Evolutionary conservation across 2,329 filamentous ascomycete genomes (phyloP), one percentile per base, ranked within the genome.

Genomic region (Cercospora brassicicola): DNA sequence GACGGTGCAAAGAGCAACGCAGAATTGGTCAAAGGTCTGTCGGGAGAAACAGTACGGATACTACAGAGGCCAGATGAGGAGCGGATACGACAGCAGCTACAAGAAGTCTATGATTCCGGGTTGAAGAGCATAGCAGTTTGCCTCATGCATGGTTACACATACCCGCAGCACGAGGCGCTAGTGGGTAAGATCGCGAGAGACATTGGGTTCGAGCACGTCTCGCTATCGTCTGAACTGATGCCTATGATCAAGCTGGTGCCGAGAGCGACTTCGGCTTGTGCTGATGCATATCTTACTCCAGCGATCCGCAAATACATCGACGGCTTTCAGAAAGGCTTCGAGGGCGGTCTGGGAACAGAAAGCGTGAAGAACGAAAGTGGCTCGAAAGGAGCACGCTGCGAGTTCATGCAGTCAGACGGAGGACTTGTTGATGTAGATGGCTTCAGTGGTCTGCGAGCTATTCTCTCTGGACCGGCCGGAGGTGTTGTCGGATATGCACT

Each of bases 351-450:
- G 0, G 93, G 93, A 2, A 89, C 88, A 0, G 87, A 90, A 73
- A 92, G 89, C 68, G 90, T 95, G 4, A 89, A 90, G 78, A 82
- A 87, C 15, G 86, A 90, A 68, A 79, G 82, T 30, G 90, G 89
- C 0, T 79, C 83, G 4, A 90, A 86, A 73, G 91, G 90, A 3
- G 91, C 92, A 3, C 85, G 94, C 70, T 97, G 94, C 81, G 93
- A 97, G 78, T 97, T 97, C 73, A 97, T 97, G 93, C 93, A 97
- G 78, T 93, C 90, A 9, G 92, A 96, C 71, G 92, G 92, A 30
- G 87, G 87, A 2, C 78, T 89, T 2, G 86, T 88, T 0, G 91
- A 93, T 71, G 90, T 93, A 0, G 89, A 91, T 65, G 89, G 88
- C 72, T 96, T 97, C 76, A 94, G 91, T 0, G 94, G 94, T 0